phyloP scores from a whole-genome alignment of 2,329 filamentous ascomycete genomes.

The Aspergillus chevalieri region DNA sequence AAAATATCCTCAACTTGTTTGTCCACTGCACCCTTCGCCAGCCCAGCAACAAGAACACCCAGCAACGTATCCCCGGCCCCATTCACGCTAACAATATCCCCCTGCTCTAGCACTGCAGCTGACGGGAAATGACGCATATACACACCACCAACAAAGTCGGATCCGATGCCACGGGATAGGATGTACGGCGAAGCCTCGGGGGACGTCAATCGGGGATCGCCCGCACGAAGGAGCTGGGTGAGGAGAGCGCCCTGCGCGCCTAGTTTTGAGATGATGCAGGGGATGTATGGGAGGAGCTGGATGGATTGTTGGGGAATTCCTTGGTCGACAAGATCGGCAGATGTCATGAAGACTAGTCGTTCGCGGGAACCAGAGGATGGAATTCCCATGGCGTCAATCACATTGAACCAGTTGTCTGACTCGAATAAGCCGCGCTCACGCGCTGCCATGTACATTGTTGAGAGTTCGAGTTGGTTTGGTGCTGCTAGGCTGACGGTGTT shows the following conservation, averaged over 20 bases:
- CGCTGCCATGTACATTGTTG: conserved; percentile 69
- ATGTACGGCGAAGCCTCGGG: conserved; percentile 63
- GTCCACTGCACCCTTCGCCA: conserved; percentile 51
- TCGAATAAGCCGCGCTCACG: conserved; percentile 63
- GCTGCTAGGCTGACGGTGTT: conserved; percentile 67
- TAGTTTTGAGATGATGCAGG: conserved; percentile 77
- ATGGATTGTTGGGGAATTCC: conserved; percentile 79
- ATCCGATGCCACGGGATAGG: conserved; percentile 55
- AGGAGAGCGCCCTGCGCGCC: conserved; percentile 70
- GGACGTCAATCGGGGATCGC: conserved; percentile 61
- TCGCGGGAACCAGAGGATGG: conserved; percentile 60
- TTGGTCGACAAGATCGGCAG: conserved; percentile 61
- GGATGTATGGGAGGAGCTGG: conserved; percentile 81
- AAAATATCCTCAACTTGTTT: conserved; percentile 56
- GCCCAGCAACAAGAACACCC: conserved; percentile 72
- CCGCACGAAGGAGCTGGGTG: conserved; percentile 61
- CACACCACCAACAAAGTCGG: conserved; percentile 64
- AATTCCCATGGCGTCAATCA: conserved; percentile 75
- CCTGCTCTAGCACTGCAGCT: conserved; percentile 52
- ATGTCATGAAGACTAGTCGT: conserved; percentile 64
- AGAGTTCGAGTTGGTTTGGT: conserved; percentile 77
- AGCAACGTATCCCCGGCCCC: conserved; percentile 91
- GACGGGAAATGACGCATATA: conserved; percentile 75
- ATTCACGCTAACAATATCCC: conserved; percentile 80
- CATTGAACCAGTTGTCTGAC: conserved; percentile 65